Conservation (phyloP, 208 protist genomes). For the Trypanosoma congolense region DNA sequence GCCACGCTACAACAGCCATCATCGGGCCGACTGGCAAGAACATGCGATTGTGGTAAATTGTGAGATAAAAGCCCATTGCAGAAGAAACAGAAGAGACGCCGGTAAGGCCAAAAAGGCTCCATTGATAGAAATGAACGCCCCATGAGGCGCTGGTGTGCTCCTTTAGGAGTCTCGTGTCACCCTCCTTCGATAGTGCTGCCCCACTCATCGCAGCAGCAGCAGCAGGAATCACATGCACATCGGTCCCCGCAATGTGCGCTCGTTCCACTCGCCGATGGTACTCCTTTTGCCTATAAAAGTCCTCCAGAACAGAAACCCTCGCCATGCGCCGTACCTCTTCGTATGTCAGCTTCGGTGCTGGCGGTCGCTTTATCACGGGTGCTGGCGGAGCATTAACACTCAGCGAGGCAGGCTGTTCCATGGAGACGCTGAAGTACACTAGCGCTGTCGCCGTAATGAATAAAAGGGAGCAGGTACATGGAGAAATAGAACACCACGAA, state of each 20-base stretch:
- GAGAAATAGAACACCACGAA: too few species aligned
- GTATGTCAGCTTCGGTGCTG: constrained; percentile 35
- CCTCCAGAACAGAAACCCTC: constrained; percentile 41
- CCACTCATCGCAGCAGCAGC: constrained; percentile 2
- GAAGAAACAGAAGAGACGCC: constrained; percentile 54
- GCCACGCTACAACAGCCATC: constrained; percentile 53
- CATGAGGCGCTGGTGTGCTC: constrained; percentile 67
- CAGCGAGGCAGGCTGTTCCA: constrained; percentile 39
- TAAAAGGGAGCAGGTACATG: background rate
- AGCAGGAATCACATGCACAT: constrained; percentile 52
- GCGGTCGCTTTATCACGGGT: constrained; percentile 39
- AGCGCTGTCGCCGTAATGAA: background rate
- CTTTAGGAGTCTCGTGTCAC: constrained; percentile 61
- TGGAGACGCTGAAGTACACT: constrained; percentile 8
- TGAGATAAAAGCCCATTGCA: constrained; percentile 52
- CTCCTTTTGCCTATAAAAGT: constrained; percentile 51
- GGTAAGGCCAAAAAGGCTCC: constrained; percentile 62
- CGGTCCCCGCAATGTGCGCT: constrained; percentile 25
- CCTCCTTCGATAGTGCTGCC: constrained; percentile 28
- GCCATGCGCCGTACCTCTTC: constrained; percentile 51
- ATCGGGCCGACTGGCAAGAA: constrained; percentile 66
- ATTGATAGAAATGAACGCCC: constrained; percentile 66
- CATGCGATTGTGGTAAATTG: constrained; percentile 63
- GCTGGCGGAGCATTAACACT: constrained; percentile 41
- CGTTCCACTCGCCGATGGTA: constrained; percentile 24